These are phyloP conservation scores for Vanderwaltozyma tropicalis DNA, from an alignment of 805 yeast species.

Conservation along the genomic window DNA sequence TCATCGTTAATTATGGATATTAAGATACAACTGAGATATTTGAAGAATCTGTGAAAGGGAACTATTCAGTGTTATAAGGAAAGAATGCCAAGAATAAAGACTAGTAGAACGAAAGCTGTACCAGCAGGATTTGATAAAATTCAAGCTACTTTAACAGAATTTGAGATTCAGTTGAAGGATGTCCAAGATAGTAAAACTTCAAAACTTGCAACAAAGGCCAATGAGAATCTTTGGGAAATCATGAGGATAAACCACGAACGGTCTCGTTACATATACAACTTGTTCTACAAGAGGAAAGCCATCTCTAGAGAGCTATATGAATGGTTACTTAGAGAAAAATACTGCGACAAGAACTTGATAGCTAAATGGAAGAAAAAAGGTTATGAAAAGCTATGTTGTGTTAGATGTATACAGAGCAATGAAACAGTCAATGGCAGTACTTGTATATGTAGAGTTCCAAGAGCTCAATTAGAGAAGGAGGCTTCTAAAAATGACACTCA, in stretches of 20 bases:
- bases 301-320: constrained; percentile 60
- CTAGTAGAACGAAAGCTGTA: constrained; percentile 33
- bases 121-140: constrained; percentile 70
- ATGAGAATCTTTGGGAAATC: constrained; percentile 60
- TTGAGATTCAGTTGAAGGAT: constrained; percentile 47
- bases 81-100: constrained; percentile 14
- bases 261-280: constrained; percentile 62
- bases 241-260: constrained; percentile 62
- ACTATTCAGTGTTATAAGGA: too few relatives aligned
- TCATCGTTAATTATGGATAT: too few relatives aligned
- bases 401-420: constrained; percentile 56
- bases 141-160: constrained; percentile 53
- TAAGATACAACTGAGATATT: too few relatives aligned
- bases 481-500: constrained; percentile 14
- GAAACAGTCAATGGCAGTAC: constrained; percentile 58
- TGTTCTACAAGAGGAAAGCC: constrained; percentile 59
- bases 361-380: constrained; percentile 84
- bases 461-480: constrained; percentile 36
- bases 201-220: constrained; percentile 38
- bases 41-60: too few relatives aligned
- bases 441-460: constrained; percentile 82
- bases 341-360: constrained; percentile 58
- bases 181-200: constrained; percentile 33
- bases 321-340: constrained; percentile 58
- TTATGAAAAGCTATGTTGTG: constrained; percentile 76